These are phyloP conservation scores for Tilletia caries DNA, from an alignment of 1,284 basidiomycete species.

Conservation along the genomic window DNA sequence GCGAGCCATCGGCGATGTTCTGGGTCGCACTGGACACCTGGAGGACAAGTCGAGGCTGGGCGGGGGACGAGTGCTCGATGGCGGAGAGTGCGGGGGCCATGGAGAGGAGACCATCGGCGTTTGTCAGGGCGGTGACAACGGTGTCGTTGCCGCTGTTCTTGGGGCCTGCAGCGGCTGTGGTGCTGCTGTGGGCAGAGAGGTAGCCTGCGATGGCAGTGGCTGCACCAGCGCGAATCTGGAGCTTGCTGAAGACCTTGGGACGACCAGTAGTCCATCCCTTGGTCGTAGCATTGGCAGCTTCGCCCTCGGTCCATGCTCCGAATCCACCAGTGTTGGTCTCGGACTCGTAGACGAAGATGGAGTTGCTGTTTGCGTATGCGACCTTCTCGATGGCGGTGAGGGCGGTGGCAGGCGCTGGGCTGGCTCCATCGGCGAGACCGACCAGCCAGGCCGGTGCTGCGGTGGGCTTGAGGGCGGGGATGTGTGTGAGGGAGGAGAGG, in stretches of 20 bases:
- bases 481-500: conserved; percentile 28
- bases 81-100: conserved; percentile 49
- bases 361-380: conserved; percentile 43
- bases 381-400: conserved; percentile 44
- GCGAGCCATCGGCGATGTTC: conserved; percentile 26
- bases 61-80: conserved; percentile 23
- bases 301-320: conserved; percentile 43
- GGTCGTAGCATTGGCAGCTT: conserved; percentile 28
- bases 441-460: conserved; percentile 39
- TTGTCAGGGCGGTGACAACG: conserved; percentile 47
- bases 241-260: conserved; percentile 40
- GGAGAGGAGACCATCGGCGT: conserved; percentile 44
- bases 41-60: conserved; percentile 43
- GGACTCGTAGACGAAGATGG: conserved; percentile 52
- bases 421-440: conserved; percentile 26
- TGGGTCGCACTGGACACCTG: conserved; percentile 50
- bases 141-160: conserved; percentile 25
- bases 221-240: conserved; percentile 64
- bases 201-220: conserved; percentile 49
- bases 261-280: conserved; percentile 33
- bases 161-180: conserved; percentile 20
- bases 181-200: conserved; percentile 31
- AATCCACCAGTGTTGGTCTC: conserved; percentile 41
- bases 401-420: conserved; percentile 25
- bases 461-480: conserved; percentile 26